Conservation (phyloP, 1,139 yeast genomes). For the Diutina rugosa region DNA sequence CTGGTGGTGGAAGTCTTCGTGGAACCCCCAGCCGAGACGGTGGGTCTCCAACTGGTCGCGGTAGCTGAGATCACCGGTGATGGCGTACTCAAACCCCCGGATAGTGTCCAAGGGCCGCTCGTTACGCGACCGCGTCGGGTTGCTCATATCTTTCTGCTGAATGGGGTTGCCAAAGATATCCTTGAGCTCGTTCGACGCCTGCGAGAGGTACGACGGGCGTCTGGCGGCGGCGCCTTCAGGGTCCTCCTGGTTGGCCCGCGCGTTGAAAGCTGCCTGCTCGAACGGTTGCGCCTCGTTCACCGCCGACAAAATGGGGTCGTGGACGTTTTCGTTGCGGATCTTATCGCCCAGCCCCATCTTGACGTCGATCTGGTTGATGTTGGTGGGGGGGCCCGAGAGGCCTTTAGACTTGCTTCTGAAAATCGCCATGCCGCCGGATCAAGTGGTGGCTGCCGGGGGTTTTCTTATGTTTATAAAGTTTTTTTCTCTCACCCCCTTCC, state of each 20-base stretch:
- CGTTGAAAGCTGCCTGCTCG: constrained; percentile 37
- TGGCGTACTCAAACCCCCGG: constrained; percentile 81
- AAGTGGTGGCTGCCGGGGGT: not conserved
- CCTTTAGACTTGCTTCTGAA: constrained; percentile 22
- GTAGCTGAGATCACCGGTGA: constrained; percentile 72
- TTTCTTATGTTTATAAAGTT: not conserved
- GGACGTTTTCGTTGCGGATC: constrained; percentile 50
- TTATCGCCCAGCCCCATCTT: constrained; percentile 20
- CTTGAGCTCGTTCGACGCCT: constrained; percentile 29
- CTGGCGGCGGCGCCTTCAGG: constrained; percentile 11
- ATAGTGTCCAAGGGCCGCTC: constrained; percentile 96
- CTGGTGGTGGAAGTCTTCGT: constrained; percentile 32
- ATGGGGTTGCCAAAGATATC: constrained; percentile 83
- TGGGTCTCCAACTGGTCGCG: constrained; percentile 72
- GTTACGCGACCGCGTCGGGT: constrained; percentile 84
- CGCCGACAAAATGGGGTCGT: constrained; percentile 83
- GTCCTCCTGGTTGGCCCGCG: constrained; percentile 14
- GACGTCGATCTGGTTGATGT: constrained; percentile 19
- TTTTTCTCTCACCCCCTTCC: not conserved
- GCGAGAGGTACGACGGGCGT: constrained; percentile 13
- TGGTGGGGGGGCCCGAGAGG: constrained; percentile 13
- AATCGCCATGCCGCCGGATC: constrained; percentile 17
- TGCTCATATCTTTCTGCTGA: constrained; percentile 65
- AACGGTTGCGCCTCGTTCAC: constrained; percentile 94
- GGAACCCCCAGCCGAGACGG: constrained; percentile 65